Evolutionary conservation across 441 rosid species (phyloP).

Genomic region (Erysimum pusillum): DNA sequence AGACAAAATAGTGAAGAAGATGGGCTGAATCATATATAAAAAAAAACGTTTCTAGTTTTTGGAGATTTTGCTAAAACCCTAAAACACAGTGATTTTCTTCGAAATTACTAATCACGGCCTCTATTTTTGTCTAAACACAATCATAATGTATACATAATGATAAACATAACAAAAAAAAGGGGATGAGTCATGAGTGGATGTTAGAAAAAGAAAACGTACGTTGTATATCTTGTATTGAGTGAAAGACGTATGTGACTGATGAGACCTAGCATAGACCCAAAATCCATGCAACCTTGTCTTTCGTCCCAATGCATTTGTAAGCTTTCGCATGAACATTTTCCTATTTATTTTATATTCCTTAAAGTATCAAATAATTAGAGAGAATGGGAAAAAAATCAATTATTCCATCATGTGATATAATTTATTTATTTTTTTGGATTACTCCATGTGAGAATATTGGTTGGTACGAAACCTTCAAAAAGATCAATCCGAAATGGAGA

Average conservation of each 20-base stretch:
- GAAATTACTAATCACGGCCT: not conserved
- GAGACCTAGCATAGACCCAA: constrained; percentile 56
- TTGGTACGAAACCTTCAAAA: constrained; percentile 31
- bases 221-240: constrained; percentile 50
- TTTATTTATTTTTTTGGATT: not conserved
- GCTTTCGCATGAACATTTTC: constrained; percentile 47
- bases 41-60: constrained; percentile 18
- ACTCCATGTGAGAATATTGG: constrained; percentile 38
- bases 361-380: not conserved
- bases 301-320: constrained; percentile 63
- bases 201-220: constrained; percentile 45
- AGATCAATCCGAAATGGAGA: constrained; percentile 24
- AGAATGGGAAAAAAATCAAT: not conserved
- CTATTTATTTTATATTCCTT: not conserved
- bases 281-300: constrained; percentile 46
- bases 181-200: not conserved
- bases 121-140: not conserved
- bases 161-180: not conserved
- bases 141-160: not conserved
- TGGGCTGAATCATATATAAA: not conserved
- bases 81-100: not conserved
- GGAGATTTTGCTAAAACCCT: constrained; percentile 41
- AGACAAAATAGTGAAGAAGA: constrained; percentile 23
- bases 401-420: constrained; percentile 12
- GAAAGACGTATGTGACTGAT: constrained; percentile 47